phyloP scores from a whole-genome alignment of 1,284 basidiomycete genomes.

The Apiotrichum gracile region DNA sequence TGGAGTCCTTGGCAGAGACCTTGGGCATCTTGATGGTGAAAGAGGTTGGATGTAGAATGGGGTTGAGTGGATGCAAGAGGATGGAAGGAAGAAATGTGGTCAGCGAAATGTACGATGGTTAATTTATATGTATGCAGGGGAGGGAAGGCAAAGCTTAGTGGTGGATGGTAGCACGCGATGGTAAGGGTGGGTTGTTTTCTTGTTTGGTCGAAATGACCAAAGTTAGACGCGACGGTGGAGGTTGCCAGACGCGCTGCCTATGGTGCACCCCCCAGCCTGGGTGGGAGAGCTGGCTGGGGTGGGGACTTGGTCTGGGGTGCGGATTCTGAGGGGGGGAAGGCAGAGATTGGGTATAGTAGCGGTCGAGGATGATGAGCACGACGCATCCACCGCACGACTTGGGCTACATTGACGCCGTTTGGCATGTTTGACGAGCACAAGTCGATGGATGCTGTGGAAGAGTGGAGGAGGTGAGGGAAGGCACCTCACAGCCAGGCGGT shows the following conservation, averaged over 20 bases:
- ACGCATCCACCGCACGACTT: not conserved
- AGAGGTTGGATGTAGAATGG: not conserved
- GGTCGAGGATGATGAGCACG: not conserved
- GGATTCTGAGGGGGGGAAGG: not conserved
- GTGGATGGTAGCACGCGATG: no score
- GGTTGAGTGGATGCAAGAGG: not conserved
- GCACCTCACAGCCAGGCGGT: not conserved
- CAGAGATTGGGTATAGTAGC: no score
- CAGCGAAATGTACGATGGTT: no score
- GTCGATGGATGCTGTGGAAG: not conserved
- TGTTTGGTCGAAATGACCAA: not conserved
- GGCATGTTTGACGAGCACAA: not conserved
- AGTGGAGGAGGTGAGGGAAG: not conserved
- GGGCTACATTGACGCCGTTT: not conserved
- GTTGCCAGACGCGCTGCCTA: not conserved
- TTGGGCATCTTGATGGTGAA: slow-evolving; percentile 54
- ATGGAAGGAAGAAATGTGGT: not conserved
- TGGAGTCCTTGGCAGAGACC: slow-evolving; percentile 58
- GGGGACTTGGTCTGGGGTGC: not conserved
- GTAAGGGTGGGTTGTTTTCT: not conserved
- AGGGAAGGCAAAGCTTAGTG: not conserved
- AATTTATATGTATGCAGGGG: not conserved
- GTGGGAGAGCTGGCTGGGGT: not conserved
- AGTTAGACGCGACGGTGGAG: not conserved
- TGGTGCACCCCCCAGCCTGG: not conserved